These are phyloP conservation scores for Remersonia thermophila DNA, from an alignment of 2,329 filamentous ascomycete genomes.

Conservation along the genomic window DNA sequence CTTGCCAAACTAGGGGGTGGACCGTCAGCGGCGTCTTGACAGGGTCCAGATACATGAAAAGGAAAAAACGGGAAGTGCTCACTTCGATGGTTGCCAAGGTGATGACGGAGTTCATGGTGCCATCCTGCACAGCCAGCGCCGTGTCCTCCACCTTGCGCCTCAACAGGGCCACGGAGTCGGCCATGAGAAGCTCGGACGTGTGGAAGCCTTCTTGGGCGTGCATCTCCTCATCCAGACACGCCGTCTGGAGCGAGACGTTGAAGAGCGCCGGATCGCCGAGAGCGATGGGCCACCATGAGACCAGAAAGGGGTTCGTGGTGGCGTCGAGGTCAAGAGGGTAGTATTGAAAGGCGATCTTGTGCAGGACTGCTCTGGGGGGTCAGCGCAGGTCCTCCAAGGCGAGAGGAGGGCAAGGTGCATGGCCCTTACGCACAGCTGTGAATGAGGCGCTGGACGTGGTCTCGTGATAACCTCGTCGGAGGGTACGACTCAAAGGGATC, in stretches of 20 bases:
- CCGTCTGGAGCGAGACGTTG: constrained; percentile 47
- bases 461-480: constrained; percentile 35
- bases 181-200: constrained; percentile 43
- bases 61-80: constrained; percentile 10
- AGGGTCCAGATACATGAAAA: too few relatives aligned
- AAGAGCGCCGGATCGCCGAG: constrained; percentile 44
- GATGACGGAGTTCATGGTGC: constrained; percentile 44
- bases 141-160: constrained; percentile 36
- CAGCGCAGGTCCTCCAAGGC: too few relatives aligned
- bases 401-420: neutral
- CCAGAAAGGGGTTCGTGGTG: constrained; percentile 43
- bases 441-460: constrained; percentile 42
- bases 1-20: constrained; percentile 34
- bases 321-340: constrained; percentile 42
- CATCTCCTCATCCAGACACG: constrained; percentile 42
- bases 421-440: constrained; percentile 39
- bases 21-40: neutral
- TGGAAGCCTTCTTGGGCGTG: constrained; percentile 39
- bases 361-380: constrained; percentile 29
- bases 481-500: constrained; percentile 48
- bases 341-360: constrained; percentile 47
- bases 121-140: constrained; percentile 37
- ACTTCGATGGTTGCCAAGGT: constrained; percentile 47
- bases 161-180: constrained; percentile 41
- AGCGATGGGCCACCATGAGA: constrained; percentile 48